Percentiles rank a stretch among this genome's conserved stretches.
These are phyloP conservation scores for Pseudogymnoascus sp. DNA, from an alignment of 2,329 filamentous ascomycete genomes.

Conservation along the genomic window DNA sequence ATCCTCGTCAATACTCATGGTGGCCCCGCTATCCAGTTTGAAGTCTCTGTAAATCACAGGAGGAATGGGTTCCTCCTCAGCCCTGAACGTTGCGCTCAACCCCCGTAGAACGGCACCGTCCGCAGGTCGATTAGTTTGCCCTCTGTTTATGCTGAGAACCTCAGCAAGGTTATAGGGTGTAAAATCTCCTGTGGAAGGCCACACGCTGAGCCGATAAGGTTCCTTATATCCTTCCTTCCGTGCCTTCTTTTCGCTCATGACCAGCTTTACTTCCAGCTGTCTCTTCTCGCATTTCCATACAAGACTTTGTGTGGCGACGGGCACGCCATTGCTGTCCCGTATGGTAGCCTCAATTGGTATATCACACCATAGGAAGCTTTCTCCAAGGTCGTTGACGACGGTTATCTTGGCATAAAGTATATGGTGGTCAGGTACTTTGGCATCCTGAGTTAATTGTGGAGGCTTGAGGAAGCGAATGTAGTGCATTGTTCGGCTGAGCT, in stretches of 20 bases:
- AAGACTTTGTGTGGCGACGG: neutral
- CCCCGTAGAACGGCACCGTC: conserved; percentile 7
- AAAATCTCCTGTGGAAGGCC: conserved; percentile 17
- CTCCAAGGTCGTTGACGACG: conserved; percentile 63
- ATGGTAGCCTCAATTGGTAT: neutral
- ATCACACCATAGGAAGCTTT: conserved; percentile 44
- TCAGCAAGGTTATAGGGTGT: neutral
- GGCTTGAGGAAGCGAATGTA: conserved; percentile 64
- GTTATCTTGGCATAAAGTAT: conserved; percentile 41
- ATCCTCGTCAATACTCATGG: conserved; percentile 54
- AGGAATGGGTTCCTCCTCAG: neutral
- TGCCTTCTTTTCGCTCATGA: neutral
- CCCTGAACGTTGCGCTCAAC: neutral
- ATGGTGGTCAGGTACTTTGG: conserved; percentile 28
- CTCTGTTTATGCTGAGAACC: neutral
- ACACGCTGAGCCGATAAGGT: neutral
- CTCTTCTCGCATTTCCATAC: neutral
- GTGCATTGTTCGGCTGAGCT: conserved; percentile 37
- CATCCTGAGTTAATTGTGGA: conserved; percentile 34
- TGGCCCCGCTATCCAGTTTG: neutral
- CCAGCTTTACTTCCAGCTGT: neutral
- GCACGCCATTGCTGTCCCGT: neutral
- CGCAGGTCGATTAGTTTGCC: neutral
- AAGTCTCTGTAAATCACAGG: neutral
- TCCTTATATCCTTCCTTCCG: neutral